Conservation (phyloP, 208 protist genomes). For the Trypanosoma cruzi region DNA sequence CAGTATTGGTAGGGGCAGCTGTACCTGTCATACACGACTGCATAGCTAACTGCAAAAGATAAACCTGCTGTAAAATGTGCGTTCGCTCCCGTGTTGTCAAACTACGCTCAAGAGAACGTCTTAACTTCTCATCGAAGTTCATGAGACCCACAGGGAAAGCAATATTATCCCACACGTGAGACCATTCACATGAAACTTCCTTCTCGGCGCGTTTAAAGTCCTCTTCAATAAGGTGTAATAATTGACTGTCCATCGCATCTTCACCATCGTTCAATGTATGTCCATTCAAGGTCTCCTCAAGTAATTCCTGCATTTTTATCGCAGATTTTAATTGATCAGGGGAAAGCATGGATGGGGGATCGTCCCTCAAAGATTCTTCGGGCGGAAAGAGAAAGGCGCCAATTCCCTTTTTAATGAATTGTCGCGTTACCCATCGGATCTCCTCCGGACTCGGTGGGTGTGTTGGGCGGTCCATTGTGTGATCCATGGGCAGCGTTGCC, state of each 20-base stretch:
- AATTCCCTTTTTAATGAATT: conserved; percentile 51
- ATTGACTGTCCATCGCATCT: conserved; percentile 12
- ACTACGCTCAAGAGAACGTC: conserved; percentile 43
- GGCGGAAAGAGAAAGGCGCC: conserved; percentile 22
- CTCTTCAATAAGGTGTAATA: conserved; percentile 20
- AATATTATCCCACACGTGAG: not conserved
- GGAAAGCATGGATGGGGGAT: not conserved
- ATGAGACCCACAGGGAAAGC: not conserved
- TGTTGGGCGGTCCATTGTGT: conserved; percentile 33
- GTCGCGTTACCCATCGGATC: conserved; percentile 42
- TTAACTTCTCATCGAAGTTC: conserved; percentile 33
- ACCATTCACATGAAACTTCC: not conserved
- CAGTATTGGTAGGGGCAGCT: not conserved
- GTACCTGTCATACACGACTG: conserved; percentile 27
- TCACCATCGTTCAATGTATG: conserved; percentile 15
- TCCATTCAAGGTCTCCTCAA: conserved; percentile 31
- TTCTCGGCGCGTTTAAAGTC: conserved; percentile 3
- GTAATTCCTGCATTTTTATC: conserved; percentile 32
- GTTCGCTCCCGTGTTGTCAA: conserved; percentile 49
- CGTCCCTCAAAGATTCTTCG: not conserved
- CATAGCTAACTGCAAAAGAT: conserved; percentile 37
- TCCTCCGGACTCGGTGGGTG: conserved; percentile 40
- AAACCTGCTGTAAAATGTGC: conserved; percentile 50
- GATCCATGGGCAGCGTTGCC: conserved; percentile 32
- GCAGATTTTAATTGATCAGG: conserved; percentile 24